These are phyloP conservation scores for Botrytis tulipae DNA, from an alignment of 2,329 filamentous ascomycete species.

Conservation along the genomic window DNA sequence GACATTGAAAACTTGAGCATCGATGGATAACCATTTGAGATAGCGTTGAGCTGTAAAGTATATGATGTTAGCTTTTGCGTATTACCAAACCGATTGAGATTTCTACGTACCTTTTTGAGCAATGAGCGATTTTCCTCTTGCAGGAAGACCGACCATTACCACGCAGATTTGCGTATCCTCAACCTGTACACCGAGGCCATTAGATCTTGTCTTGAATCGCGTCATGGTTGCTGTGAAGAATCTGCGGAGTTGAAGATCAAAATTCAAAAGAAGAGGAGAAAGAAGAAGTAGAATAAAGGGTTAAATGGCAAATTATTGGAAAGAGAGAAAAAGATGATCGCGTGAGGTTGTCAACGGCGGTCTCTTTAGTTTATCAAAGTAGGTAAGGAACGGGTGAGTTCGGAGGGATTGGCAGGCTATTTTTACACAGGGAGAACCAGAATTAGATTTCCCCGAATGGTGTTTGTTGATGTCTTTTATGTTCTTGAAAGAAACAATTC, in stretches of 20 bases:
- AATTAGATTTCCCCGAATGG: background rate
- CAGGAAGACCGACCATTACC: constrained; percentile 96
- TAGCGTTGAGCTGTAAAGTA: constrained; percentile 75
- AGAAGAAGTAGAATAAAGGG: background rate
- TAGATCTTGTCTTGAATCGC: constrained; percentile 43
- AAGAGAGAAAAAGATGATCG: constrained; percentile 10
- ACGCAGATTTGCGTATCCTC: constrained; percentile 97
- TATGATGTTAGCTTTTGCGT: background rate
- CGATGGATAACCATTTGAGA: constrained; percentile 93
- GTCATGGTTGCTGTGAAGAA: constrained; percentile 30
- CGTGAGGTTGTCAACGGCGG: constrained; percentile 16
- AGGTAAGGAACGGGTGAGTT: constrained; percentile 16
- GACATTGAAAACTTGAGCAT: constrained; percentile 94
- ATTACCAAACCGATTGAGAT: background rate
- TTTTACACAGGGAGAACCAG: background rate
- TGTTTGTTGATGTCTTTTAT: background rate
- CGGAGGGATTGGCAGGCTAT: background rate
- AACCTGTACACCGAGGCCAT: constrained; percentile 75
- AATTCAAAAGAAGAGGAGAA: background rate
- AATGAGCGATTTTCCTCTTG: constrained; percentile 94
- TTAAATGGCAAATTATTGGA: background rate
- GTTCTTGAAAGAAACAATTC: too few relatives aligned
- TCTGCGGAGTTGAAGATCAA: background rate
- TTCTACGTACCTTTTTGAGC: constrained; percentile 79
- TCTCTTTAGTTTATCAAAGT: background rate